These are phyloP conservation scores for Serendipita sp. DNA, from an alignment of 768 basidiomycete genomes.

Conservation along the genomic window DNA sequence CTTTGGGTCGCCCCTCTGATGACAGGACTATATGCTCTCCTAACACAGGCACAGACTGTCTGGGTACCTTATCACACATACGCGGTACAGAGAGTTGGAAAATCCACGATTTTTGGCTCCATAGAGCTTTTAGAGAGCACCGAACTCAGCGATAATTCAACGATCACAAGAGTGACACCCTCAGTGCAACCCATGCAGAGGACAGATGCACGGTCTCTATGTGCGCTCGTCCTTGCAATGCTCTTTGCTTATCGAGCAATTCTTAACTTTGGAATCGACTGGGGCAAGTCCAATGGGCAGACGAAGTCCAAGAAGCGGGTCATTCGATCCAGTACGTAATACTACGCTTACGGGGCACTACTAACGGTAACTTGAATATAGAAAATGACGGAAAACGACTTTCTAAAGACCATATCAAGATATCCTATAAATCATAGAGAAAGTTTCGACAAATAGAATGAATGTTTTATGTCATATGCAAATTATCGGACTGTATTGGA, in stretches of 20 bases:
- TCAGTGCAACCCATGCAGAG: conserved; percentile 28
- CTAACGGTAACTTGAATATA: neutral
- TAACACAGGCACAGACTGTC: conserved; percentile 78
- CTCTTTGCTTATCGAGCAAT: conserved; percentile 49
- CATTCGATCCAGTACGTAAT: conserved; percentile 10
- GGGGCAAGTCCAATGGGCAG: neutral
- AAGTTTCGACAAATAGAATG: no score
- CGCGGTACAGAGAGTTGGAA: conserved; percentile 23
- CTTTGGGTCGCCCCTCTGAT: conserved; percentile 70
- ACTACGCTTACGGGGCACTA: neutral
- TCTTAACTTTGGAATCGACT: conserved; percentile 34
- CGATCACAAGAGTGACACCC: conserved; percentile 29
- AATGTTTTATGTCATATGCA: no score
- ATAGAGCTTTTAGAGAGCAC: conserved; percentile 28
- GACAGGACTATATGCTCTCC: conserved; percentile 61
- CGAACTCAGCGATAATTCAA: conserved; percentile 15
- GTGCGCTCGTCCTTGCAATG: conserved; percentile 43
- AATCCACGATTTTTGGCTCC: conserved; percentile 34
- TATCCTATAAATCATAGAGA: neutral
- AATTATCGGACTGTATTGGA: neutral
- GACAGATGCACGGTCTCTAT: conserved; percentile 44
- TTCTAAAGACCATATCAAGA: conserved; percentile 3
- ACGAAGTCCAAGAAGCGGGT: conserved; percentile 3
- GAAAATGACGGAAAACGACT: conserved; percentile 5
- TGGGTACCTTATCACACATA: conserved; percentile 19